Percentiles rank a stretch among this genome's conserved stretches.
Evolutionary conservation across 371 early-diverging fungal species (phyloP).

Genomic region (Phascolomyces articulosus): DNA sequence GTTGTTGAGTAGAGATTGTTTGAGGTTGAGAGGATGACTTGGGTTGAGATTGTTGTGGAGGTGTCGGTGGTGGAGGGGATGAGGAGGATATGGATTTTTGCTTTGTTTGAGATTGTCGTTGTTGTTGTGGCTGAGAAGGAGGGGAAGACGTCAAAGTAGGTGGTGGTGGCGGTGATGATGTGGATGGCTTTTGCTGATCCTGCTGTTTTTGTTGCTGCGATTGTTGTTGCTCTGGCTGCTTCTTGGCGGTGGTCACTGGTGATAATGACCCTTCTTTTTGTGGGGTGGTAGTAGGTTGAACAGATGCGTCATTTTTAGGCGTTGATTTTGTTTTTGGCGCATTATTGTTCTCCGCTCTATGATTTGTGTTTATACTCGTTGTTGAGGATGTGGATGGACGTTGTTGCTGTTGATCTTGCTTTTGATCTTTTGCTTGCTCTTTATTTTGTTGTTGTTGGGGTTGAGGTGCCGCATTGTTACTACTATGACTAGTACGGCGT

Average conservation of each 20-base stretch:
- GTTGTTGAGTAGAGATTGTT: too few relatives aligned
- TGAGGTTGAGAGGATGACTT: too few relatives aligned
- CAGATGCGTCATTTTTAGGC: background rate
- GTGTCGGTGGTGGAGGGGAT: too few relatives aligned
- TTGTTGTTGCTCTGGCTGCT: too few relatives aligned
- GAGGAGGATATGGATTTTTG: too few relatives aligned
- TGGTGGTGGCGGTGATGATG: too few relatives aligned
- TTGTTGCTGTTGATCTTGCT: background rate
- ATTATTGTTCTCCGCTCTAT: background rate
- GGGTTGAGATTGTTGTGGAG: too few relatives aligned
- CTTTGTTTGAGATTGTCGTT: too few relatives aligned
- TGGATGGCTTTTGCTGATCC: too few relatives aligned
- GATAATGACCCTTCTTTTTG: background rate
- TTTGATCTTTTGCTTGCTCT: background rate
- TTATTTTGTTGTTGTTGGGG: slow-evolving; percentile 3
- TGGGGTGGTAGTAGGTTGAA: background rate
- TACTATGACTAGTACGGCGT: slow-evolving; percentile 17
- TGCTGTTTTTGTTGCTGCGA: too few relatives aligned
- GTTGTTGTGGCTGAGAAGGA: too few relatives aligned
- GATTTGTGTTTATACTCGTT: background rate
- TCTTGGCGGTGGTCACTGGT: background rate
- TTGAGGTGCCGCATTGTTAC: background rate
- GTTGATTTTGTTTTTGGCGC: background rate
- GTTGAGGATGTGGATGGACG: background rate
- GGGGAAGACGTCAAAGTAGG: too few relatives aligned